These are phyloP conservation scores for Sporothrix schenckii DNA, from an alignment of 2,329 filamentous ascomycete species.

Conservation along the genomic window DNA sequence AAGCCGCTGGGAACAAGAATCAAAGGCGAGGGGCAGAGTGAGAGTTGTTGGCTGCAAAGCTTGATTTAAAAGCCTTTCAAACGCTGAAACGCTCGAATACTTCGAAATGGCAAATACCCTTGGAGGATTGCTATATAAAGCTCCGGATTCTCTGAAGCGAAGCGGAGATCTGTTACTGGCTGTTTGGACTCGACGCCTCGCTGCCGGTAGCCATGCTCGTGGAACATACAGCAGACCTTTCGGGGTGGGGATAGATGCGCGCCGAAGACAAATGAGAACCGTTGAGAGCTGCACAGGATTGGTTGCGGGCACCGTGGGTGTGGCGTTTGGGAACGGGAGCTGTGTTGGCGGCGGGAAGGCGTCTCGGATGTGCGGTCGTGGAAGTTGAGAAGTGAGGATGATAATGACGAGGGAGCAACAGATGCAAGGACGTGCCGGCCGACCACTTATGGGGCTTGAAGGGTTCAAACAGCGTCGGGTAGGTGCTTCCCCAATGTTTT, in stretches of 20 bases:
- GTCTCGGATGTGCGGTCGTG: slow-evolving; percentile 28
- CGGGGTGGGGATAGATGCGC: neutral
- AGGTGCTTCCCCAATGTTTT: slow-evolving; percentile 30
- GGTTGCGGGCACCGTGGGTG: slow-evolving; percentile 14
- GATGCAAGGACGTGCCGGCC: slow-evolving; percentile 22
- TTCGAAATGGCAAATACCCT: neutral
- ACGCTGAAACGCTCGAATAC: neutral
- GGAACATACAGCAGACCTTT: slow-evolving; percentile 7
- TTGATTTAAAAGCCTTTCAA: neutral
- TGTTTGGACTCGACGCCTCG: slow-evolving; percentile 20
- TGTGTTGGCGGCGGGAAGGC: slow-evolving; percentile 24
- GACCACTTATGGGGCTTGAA: slow-evolving; percentile 21
- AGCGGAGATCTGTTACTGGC: slow-evolving; percentile 23
- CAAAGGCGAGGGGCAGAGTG: neutral
- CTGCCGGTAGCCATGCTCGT: slow-evolving; percentile 30
- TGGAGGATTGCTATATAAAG: slow-evolving; percentile 12
- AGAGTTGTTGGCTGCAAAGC: neutral
- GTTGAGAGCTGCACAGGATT: neutral
- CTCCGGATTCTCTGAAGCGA: slow-evolving; percentile 6
- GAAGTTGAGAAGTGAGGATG: slow-evolving; percentile 13
- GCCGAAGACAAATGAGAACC: slow-evolving; percentile 22
- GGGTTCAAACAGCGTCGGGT: slow-evolving; percentile 18
- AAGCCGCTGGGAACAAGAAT: neutral
- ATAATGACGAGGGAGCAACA: slow-evolving; percentile 7
- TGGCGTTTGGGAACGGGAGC: slow-evolving; percentile 25